These are phyloP conservation scores for Populus hybrid DNA, from an alignment of 441 rosid genomes.

Conservation along the genomic window DNA sequence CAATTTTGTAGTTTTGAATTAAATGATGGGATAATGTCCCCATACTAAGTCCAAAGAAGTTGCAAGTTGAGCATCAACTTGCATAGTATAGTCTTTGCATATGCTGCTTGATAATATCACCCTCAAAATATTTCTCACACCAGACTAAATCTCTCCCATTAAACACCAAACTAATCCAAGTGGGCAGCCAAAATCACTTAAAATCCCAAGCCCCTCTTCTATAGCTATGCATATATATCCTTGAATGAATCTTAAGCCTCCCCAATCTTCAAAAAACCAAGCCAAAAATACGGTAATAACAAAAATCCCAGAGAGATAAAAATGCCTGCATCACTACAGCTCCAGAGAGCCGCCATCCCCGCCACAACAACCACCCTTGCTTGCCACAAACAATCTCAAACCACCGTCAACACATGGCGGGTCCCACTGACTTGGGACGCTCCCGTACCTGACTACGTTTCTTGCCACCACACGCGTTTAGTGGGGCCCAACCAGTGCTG, in stretches of 20 bases:
- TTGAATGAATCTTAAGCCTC: conserved; percentile 4
- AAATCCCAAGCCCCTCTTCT: not conserved
- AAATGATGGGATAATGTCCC: conserved; percentile 22
- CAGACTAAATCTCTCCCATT: conserved; percentile 1
- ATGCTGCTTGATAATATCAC: conserved; percentile 26
- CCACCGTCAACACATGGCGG: conserved; percentile 16
- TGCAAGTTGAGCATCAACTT: conserved; percentile 54
- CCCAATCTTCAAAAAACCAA: not conserved
- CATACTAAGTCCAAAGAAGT: conserved; percentile 35
- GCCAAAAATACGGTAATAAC: not conserved
- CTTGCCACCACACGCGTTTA: conserved; percentile 48
- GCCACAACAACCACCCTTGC: conserved; percentile 11
- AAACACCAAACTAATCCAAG: conserved; percentile 29
- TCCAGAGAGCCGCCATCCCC: conserved; percentile 29
- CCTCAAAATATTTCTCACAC: not conserved
- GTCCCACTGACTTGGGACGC: conserved; percentile 28
- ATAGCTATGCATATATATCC: not conserved
- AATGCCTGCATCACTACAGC: conserved; percentile 67
- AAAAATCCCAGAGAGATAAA: not conserved
- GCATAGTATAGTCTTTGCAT: conserved; percentile 25
- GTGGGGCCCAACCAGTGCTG: conserved; percentile 54
- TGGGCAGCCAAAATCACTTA: conserved; percentile 23
- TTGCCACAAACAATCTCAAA: conserved; percentile 29
- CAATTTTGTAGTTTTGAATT: conserved; percentile 18
- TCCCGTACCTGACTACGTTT: conserved; percentile 49